phyloP scores from a whole-genome alignment of 139 green algal species.

The Trebouxia sp. region DNA sequence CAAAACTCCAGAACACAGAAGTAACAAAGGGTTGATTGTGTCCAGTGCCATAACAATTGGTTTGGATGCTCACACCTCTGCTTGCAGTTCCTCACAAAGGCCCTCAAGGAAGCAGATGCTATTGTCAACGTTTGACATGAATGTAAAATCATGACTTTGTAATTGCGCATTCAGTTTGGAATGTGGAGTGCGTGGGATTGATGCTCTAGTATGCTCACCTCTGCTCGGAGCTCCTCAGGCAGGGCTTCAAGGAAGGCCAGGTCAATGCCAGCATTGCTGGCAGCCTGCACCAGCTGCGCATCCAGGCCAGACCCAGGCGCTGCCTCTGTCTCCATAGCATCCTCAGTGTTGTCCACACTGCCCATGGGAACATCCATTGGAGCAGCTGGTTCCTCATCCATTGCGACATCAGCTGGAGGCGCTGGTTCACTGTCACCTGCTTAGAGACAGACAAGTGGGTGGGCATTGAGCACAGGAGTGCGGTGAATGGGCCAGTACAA shows the following conservation, averaged over 20 bases:
- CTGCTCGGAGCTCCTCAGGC: slow-evolving; percentile 64
- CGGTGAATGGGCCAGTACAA: no score
- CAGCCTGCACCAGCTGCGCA: slow-evolving; percentile 5
- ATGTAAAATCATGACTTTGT: background rate
- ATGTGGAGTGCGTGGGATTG: background rate
- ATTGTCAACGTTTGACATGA: background rate
- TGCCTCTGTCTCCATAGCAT: slow-evolving; percentile 10
- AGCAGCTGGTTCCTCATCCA: slow-evolving; percentile 19
- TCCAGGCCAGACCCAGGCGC: background rate
- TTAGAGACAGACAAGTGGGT: no score
- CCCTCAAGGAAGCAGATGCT: no score
- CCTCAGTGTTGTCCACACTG: background rate
- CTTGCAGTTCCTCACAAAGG: no score
- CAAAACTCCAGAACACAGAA: no score
- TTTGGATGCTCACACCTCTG: no score
- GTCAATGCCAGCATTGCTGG: slow-evolving; percentile 68
- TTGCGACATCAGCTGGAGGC: no score
- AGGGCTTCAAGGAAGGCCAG: slow-evolving; percentile 76
- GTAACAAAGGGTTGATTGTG: no score
- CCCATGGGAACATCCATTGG: slow-evolving; percentile 13
- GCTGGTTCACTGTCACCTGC: no score
- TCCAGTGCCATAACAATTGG: no score
- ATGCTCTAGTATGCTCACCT: slow-evolving; percentile 39
- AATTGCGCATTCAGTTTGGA: background rate
- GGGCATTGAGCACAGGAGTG: no score